Evolutionary conservation across 2,329 filamentous ascomycete genomes (phyloP).

Genomic region (Microcyclosporella mali): DNA sequence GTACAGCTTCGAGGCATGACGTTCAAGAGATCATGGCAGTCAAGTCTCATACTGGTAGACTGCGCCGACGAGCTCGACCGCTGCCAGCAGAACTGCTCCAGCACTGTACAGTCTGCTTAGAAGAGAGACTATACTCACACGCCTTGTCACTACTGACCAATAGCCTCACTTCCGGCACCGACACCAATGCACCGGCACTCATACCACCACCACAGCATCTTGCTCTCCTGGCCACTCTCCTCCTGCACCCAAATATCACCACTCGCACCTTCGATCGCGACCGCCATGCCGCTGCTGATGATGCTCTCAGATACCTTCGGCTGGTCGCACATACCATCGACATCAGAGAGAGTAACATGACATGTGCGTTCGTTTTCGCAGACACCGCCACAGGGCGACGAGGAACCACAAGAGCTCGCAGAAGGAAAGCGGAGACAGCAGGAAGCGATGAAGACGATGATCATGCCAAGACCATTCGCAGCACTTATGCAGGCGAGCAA

Average conservation of each 20-base stretch:
- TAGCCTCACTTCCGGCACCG: slow-evolving; percentile 51
- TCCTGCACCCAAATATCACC: slow-evolving; percentile 74
- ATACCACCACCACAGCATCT: slow-evolving; percentile 68
- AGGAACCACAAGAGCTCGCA: slow-evolving; percentile 16
- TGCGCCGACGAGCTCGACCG: slow-evolving; percentile 3
- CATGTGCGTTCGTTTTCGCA: slow-evolving; percentile 65
- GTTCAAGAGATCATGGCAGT: too few species aligned
- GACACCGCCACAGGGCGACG: slow-evolving; percentile 2
- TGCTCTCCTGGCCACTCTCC: slow-evolving; percentile 70
- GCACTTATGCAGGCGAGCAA: slow-evolving; percentile 56
- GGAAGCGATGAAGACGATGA: slow-evolving; percentile 28
- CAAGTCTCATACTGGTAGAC: too few species aligned
- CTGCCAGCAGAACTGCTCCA: slow-evolving; percentile 8
- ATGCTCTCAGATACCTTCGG: slow-evolving; percentile 64
- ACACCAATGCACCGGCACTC: slow-evolving; percentile 46
- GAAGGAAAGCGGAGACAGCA: slow-evolving; percentile 4
- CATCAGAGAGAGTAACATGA: slow-evolving; percentile 62
- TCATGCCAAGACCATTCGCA: slow-evolving; percentile 48
- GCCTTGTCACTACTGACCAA: slow-evolving; percentile 54
- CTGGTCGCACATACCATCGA: slow-evolving; percentile 61
- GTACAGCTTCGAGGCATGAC: too few species aligned
- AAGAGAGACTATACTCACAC: slow-evolving; percentile 58
- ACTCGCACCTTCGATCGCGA: slow-evolving; percentile 61
- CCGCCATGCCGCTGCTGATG: slow-evolving; percentile 56
- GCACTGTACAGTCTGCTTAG: slow-evolving; percentile 45